Base-by-base conservation (phyloP, 2,329 filamentous ascomycete genomes). In the Beauveria sp. region DNA sequence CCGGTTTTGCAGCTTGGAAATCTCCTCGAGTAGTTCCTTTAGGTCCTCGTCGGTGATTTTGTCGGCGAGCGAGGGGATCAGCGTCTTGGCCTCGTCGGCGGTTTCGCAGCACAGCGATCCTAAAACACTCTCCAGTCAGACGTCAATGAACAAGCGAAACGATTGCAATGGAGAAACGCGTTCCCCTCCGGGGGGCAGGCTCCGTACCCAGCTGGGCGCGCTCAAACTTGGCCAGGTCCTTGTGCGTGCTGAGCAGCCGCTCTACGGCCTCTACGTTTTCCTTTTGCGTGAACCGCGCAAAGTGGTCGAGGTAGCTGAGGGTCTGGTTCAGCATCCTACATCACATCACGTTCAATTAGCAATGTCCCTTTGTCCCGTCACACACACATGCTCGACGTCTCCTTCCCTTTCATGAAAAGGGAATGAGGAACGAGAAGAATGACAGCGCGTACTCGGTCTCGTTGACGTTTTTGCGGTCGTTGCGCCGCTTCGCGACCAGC, bases 211-310 rank as follows among this genome's bases (percentile, higher is more conserved):
- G 81, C 77, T 97, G 91, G 50, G 91, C 92, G 69, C 91, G 85
- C 82, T 99, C 94, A 72, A 97, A 97, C 73, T 92, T 90, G 70
- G 91, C 90, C 67, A 99, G 79, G 72, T 91, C 86, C 65, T 86
- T 85, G 71, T 91, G 89, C 62, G 88, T 84, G 66, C 89, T 89
- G 65, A 97, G 82, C 68, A 97, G 79, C 63, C 91, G 86, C 76
- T 96, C 92, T 37, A 97, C 91, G n/a, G 91, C 90, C 77, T 96
- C 90, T 70, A 96, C 90, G 67, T 94, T 94, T 74, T 96, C 91
- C 73, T 93, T 92, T 69, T 92, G 87, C 78, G 96, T 96, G 83
- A 97, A 97, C 41, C 94, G 90, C 20, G 92, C 89, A 76, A 99
- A 99, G 64, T 92, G 87, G 69, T 96, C 92, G 59, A 97, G 85